Evolutionary conservation across 805 yeast genomes (phyloP), one percentile per base, ranked within the genome.

Genomic region (Candida railenensis): DNA sequence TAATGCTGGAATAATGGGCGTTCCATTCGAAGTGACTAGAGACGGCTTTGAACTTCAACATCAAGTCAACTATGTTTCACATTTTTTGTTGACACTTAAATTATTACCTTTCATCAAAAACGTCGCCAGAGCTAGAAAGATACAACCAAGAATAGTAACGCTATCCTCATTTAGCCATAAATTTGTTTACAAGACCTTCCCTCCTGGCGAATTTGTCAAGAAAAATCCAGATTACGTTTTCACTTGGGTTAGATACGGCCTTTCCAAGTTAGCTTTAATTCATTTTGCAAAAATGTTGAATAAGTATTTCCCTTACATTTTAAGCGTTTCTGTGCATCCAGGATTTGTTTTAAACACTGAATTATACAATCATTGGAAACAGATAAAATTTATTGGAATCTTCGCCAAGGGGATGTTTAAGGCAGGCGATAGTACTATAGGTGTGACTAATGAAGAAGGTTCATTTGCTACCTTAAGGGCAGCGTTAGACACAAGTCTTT

Each of bases 1-100:
- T 48, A 71, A 71, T 53, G 76, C 76, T 3, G 76, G 76, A 1
- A 42, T 71, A 12, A 68, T 71, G 76, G 74, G 58, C 3, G 58
- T 63, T n/a, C 73, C 74, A 0, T 62, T 51, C 46, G 64, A 62
- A 44, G 43, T 53, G 32, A 68, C 75, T 8, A 59, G 59, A 41
- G 75, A 71, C 50, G 66, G 61, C 18, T 61, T 58, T 52, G 76
- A 71, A 50, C 54, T 69, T 34, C 76, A 71, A 57, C 69, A 65
- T 53, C 76, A 71, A 54, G 73, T 67, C 19, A 71, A 71, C 49
- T 59, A 56, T 33, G 65, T 65, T 22, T 58, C 65, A 15, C 75
- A 67, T 40, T 48, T 67, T n/a, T 51, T 71, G 25, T 58, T 71
- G 51, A 63, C 71, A 3, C 49, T 61, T 15, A 53, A 51, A 43